Evolutionary conservation across 768 basidiomycete genomes (phyloP), one percentile per base, ranked within the genome.

Genomic region (Cyathus striatus): DNA sequence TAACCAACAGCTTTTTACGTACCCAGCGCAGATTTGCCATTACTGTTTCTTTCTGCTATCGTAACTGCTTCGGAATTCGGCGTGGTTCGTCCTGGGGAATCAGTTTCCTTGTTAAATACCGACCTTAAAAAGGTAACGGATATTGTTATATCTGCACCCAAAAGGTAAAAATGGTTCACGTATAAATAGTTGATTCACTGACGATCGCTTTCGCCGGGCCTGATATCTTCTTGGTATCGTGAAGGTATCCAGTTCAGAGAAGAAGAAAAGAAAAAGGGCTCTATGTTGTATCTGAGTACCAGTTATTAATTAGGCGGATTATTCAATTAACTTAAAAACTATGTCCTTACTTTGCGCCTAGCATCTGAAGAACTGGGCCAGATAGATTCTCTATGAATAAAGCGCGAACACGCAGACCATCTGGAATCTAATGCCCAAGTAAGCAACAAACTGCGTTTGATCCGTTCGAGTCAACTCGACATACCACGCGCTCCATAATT

Each of bases 201-300:
- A 78, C 73, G 75, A 53, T 78, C 76, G 50, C 71, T 64, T 41
- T 57, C n/a, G 6, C 52, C 49, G 5, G 50, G 49, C 2, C 47
- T n/a, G 3, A 64, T 30, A 32, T 62, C 68, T 44, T 78, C 77
- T 45, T 73, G 68, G 40, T 72, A 79, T 49, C 75, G 66, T 5
- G 74, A 71, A 2, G 77, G 77, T 49, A 78, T 79, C 75, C 74
- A 76, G 43, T 72, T 75, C 1, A 71, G 42, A 16, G 70, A 70
- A 0, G 72, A 73, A 2, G 72, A 73, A 48, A 71, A 76, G 52
- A 75, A 76, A 49, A 75, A 73, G 0, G 70, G 74, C 51, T 79
- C 76, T 33, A 77, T 65, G n/a, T 61, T 57, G 41, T 68, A 72
- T 51, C 73, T 66, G 24, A 32, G 17, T 32, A 14, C 13, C 35